phyloP scores from a whole-genome alignment of 148 eudicot genomes.

The Suaeda aralocaspica region DNA sequence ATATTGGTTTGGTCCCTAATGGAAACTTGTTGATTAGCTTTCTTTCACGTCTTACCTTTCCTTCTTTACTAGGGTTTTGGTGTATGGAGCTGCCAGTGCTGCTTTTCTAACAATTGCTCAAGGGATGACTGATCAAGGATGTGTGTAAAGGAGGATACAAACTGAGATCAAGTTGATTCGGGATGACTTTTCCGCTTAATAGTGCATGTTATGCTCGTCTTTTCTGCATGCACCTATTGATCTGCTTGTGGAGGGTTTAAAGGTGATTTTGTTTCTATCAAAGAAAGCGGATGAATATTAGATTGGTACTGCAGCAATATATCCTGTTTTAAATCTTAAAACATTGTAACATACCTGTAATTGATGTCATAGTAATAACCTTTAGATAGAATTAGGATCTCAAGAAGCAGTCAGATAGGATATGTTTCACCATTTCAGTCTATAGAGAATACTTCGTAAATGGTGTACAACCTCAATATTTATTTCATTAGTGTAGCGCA shows the following conservation, averaged over 20 bases:
- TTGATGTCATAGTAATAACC: conserved; percentile 12
- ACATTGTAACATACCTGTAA: conserved; percentile 23
- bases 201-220: background rate
- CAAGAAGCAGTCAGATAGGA: conserved; percentile 8
- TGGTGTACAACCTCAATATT: conserved; percentile 16
- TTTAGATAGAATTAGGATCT: conserved; percentile 16
- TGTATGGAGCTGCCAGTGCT: conserved; percentile 82
- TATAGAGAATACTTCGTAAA: conserved; percentile 13
- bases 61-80: conserved; percentile 58
- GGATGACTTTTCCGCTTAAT: background rate
- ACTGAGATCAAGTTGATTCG: background rate
- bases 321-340: background rate
- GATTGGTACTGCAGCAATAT: conserved; percentile 5
- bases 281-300: conserved; percentile 14
- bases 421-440: background rate
- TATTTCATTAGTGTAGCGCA: background rate
- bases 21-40: background rate
- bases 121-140: conserved; percentile 91
- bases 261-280: background rate
- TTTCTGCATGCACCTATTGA: background rate
- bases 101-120: conserved; percentile 73
- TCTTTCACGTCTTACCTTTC: background rate
- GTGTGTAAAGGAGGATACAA: conserved; percentile 37
- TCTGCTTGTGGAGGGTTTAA: background rate
- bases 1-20: background rate